Evolutionary conservation across 2,329 filamentous ascomycete species (phyloP).

Genomic region (Pseudopithomyces chartarum): DNA sequence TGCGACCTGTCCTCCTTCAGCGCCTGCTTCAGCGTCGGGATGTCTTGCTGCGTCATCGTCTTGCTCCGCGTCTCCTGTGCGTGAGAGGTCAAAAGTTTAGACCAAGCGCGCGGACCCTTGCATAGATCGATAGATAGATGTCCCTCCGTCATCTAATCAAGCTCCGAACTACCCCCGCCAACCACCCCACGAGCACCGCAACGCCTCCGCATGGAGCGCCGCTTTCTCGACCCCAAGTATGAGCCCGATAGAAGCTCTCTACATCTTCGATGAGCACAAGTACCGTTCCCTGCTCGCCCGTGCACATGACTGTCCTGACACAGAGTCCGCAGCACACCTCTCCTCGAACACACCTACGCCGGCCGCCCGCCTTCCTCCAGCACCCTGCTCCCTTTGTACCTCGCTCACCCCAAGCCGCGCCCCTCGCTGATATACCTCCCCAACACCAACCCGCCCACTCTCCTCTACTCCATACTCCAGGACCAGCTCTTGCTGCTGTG

Average conservation of each 20-base stretch:
- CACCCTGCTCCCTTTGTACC: slow-evolving; percentile 82
- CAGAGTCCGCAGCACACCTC: slow-evolving; percentile 67
- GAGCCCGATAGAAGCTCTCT: slow-evolving; percentile 88
- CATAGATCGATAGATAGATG: no score
- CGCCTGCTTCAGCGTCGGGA: slow-evolving; percentile 36
- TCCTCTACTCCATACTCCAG: slow-evolving; percentile 87
- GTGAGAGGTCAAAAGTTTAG: not conserved
- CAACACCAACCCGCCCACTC: slow-evolving; percentile 79
- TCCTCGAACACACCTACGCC: slow-evolving; percentile 88
- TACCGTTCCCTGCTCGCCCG: slow-evolving; percentile 47
- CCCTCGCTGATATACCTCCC: slow-evolving; percentile 87
- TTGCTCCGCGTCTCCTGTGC: not conserved
- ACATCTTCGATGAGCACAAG: slow-evolving; percentile 97
- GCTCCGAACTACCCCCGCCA: slow-evolving; percentile 32
- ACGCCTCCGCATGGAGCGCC: slow-evolving; percentile 21
- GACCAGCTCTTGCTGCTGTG: slow-evolving; percentile 85
- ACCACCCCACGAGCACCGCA: slow-evolving; percentile 12
- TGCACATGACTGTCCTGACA: slow-evolving; percentile 12
- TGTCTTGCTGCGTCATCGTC: slow-evolving; percentile 20
- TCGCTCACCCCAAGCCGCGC: slow-evolving; percentile 78
- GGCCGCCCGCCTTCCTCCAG: slow-evolving; percentile 77
- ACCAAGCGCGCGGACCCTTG: slow-evolving; percentile 2
- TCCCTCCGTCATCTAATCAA: slow-evolving; percentile 13
- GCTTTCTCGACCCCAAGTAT: slow-evolving; percentile 39
- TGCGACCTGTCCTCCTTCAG: slow-evolving; percentile 38